A percentile compares a stretch with the other conserved stretches of the same genome.
These are phyloP conservation scores for Aurantiochytrium sp. DNA, from an alignment of 108 stramenopile genomes.

Conservation along the genomic window DNA sequence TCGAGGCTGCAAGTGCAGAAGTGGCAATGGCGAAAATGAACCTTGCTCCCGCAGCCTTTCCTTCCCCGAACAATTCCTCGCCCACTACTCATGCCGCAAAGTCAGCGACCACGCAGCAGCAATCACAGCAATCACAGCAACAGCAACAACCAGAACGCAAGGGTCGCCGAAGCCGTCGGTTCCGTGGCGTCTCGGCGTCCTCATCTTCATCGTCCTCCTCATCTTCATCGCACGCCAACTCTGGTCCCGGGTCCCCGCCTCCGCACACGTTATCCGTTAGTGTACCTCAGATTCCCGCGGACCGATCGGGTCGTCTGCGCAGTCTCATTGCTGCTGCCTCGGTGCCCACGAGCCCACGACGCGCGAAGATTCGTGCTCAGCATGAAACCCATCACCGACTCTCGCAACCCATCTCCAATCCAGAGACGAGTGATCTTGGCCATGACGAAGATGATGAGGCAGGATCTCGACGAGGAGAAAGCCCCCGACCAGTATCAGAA, in stretches of 20 bases:
- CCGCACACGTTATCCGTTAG: neutral
- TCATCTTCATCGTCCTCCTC: no score
- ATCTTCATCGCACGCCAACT: no score
- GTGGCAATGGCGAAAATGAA: neutral
- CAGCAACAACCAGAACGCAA: no score
- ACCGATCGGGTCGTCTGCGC: neutral
- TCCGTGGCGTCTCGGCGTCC: no score
- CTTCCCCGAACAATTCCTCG: neutral
- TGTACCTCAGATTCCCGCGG: neutral
- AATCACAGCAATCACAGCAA: neutral
- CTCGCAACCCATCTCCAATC: no score
- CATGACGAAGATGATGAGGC: no score
- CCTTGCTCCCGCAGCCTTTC: neutral
- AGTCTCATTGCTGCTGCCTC: neutral
- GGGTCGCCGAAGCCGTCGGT: no score
- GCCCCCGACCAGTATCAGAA: no score
- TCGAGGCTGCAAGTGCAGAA: neutral
- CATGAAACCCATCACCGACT: no score
- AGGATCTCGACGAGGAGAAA: no score
- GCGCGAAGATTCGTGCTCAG: no score
- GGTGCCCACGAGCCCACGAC: neutral
- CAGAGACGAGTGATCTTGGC: no score
- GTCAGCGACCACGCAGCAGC: neutral
- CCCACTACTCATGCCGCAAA: neutral
- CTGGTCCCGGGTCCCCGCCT: neutral